Percentiles rank a stretch among this genome's conserved stretches.
phyloP scores from a whole-genome alignment of 805 yeast species.

The Clavispora phyllophila region DNA sequence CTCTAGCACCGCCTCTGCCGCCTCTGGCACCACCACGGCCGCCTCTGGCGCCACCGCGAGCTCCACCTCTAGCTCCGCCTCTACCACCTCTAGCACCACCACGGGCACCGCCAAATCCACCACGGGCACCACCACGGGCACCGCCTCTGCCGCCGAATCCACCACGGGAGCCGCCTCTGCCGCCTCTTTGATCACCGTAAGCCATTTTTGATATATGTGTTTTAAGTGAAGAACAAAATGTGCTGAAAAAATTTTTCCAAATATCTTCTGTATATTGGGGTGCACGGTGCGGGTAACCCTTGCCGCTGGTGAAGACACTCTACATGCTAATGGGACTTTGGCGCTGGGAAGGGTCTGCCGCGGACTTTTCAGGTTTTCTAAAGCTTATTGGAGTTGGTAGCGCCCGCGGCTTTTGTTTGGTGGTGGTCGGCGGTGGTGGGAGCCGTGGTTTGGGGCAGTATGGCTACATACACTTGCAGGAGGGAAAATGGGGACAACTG shows the following conservation, averaged over 20 bases:
- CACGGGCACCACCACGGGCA: slow-evolving; percentile 50
- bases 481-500: too few species aligned
- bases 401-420: too few species aligned
- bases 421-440: too few species aligned
- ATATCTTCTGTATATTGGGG: slow-evolving; percentile 10
- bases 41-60: slow-evolving; percentile 26
- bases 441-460: too few species aligned
- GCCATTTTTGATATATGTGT: slow-evolving; percentile 14
- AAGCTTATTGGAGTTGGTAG: too few species aligned
- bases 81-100: too few species aligned
- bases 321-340: too few species aligned
- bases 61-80: slow-evolving; percentile 16
- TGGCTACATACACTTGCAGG: too few species aligned
- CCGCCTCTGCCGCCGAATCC: slow-evolving; percentile 19
- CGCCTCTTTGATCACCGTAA: slow-evolving; percentile 18
- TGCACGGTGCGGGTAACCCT: slow-evolving; percentile 16
- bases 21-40: slow-evolving; percentile 35
- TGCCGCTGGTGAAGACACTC: neutral
- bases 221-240: slow-evolving; percentile 1
- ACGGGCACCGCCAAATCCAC: slow-evolving; percentile 39
- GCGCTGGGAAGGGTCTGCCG: too few species aligned
- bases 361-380: too few species aligned
- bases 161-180: slow-evolving; percentile 16
- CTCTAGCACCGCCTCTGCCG: slow-evolving; percentile 61
- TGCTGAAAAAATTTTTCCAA: slow-evolving; percentile 10